A percentile compares a stretch with the other conserved stretches of the same genome.
phyloP scores from a whole-genome alignment of 2,329 filamentous ascomycete genomes.

The Plectosphaerella sp. region DNA sequence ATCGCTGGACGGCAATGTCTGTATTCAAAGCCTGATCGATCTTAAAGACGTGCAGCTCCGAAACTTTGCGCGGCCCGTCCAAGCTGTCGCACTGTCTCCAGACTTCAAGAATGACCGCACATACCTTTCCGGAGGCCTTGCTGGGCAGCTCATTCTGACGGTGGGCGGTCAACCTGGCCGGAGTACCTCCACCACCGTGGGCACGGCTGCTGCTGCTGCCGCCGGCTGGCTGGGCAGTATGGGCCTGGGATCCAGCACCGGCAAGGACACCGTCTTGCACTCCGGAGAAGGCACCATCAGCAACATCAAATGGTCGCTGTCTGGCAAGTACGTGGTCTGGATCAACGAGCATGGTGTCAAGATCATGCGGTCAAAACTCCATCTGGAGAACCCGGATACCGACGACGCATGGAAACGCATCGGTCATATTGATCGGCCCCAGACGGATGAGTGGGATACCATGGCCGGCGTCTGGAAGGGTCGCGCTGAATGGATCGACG shows the following conservation, averaged over 20 bases:
- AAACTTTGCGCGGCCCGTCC: conserved; percentile 90
- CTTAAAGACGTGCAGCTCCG: conserved; percentile 84
- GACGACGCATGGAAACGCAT: conserved; percentile 94
- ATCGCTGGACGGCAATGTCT: conserved; percentile 94
- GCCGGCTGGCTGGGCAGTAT: conserved; percentile 90
- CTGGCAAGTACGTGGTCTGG: conserved; percentile 91
- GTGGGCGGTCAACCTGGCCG: conserved; percentile 73
- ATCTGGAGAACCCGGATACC: conserved; percentile 69
- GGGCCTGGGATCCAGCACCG: conserved; percentile 71
- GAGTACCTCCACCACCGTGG: conserved; percentile 82
- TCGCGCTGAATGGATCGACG: conserved; percentile 88
- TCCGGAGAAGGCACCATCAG: conserved; percentile 89
- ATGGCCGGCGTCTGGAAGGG: conserved; percentile 97
- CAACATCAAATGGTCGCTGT: conserved; percentile 90
- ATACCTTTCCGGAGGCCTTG: conserved; percentile 86
- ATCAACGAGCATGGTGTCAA: conserved; percentile 96
- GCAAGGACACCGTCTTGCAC: conserved; percentile 83
- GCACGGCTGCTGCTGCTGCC: conserved; percentile 75
- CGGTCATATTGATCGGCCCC: conserved; percentile 84
- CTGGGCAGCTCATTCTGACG: conserved; percentile 83
- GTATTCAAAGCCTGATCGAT: conserved; percentile 82
- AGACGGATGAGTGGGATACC: conserved; percentile 84
- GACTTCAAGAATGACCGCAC: conserved; percentile 86
- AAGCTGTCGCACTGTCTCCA: conserved; percentile 89
- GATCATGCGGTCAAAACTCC: conserved; percentile 87